A percentile compares a stretch with the other conserved stretches of the same genome.
These are phyloP conservation scores for Trametes coccinea DNA, from an alignment of 768 basidiomycete genomes.

Conservation along the genomic window DNA sequence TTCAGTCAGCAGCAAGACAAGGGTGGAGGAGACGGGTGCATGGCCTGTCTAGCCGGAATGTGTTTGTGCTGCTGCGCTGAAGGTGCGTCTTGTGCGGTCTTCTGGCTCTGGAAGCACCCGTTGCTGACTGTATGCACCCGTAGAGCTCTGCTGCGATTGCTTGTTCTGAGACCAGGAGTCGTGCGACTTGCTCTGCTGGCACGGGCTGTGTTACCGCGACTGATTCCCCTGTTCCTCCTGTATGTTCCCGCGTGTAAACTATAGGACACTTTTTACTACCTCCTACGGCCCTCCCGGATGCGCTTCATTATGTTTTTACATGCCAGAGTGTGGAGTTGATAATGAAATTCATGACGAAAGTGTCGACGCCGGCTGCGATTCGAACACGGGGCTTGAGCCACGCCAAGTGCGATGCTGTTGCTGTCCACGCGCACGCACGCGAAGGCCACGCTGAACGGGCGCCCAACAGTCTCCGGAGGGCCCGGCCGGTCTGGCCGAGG, in stretches of 20 bases:
- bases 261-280: conserved; percentile 14
- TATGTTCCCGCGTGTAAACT: conserved; percentile 15
- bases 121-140: conserved; percentile 1
- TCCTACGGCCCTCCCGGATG: not conserved
- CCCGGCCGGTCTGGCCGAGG: conserved; percentile 12
- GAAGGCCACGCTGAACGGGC: not conserved
- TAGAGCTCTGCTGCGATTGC: conserved; percentile 74
- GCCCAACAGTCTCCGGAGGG: not conserved
- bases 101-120: not conserved
- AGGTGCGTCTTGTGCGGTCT: conserved; percentile 42
- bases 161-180: conserved; percentile 45
- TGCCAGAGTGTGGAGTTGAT: not conserved
- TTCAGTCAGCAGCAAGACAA: conserved; percentile 55
- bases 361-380: not conserved
- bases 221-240: conserved; percentile 5
- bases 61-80: conserved; percentile 75
- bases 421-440: not conserved
- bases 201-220: conserved; percentile 5
- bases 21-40: conserved; percentile 48
- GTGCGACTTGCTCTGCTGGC: conserved; percentile 16
- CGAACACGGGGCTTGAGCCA: not conserved
- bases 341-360: not conserved
- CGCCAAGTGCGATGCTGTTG: too few species aligned
- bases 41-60: conserved; percentile 65
- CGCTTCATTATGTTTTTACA: not conserved